phyloP scores from a whole-genome alignment of 2,329 filamentous ascomycete genomes.

The Gremmenia infestans region DNA sequence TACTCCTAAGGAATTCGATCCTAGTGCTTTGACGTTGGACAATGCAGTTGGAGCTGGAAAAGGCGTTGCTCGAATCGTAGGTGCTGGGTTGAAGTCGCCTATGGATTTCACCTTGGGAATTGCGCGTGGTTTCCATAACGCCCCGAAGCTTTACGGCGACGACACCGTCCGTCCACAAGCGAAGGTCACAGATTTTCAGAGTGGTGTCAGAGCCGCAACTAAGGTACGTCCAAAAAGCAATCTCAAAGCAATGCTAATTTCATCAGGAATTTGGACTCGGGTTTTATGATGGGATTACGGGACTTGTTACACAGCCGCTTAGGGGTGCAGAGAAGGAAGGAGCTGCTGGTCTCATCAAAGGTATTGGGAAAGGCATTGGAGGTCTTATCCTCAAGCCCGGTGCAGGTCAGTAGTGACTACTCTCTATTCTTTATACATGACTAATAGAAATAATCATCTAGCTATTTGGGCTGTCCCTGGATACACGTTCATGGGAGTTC shows the following conservation, averaged over 20 bases:
- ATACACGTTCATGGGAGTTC: slow-evolving; percentile 77
- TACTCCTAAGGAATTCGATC: slow-evolving; percentile 28
- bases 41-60: slow-evolving; percentile 60
- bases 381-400: slow-evolving; percentile 79
- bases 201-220: slow-evolving; percentile 71
- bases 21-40: slow-evolving; percentile 42
- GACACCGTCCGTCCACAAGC: slow-evolving; percentile 72
- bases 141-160: slow-evolving; percentile 79
- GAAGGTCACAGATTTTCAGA: slow-evolving; percentile 72
- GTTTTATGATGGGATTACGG: slow-evolving; percentile 76
- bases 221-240: slow-evolving; percentile 42
- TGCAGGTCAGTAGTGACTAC: slow-evolving; percentile 50
- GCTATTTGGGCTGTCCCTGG: slow-evolving; percentile 68
- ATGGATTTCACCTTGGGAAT: slow-evolving; percentile 81
- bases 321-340: slow-evolving; percentile 64
- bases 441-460: slow-evolving; percentile 20
- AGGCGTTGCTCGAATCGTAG: slow-evolving; percentile 66
- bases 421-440: background rate
- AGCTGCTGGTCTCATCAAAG: slow-evolving; percentile 65
- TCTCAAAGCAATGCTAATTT: background rate
- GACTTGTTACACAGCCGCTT: slow-evolving; percentile 72
- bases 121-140: slow-evolving; percentile 83
- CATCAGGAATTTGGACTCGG: slow-evolving; percentile 66
- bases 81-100: slow-evolving; percentile 71
- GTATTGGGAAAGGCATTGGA: slow-evolving; percentile 76